phyloP scores from a whole-genome alignment of 352 stramenopile species.

The Pythium utonaiense region DNA sequence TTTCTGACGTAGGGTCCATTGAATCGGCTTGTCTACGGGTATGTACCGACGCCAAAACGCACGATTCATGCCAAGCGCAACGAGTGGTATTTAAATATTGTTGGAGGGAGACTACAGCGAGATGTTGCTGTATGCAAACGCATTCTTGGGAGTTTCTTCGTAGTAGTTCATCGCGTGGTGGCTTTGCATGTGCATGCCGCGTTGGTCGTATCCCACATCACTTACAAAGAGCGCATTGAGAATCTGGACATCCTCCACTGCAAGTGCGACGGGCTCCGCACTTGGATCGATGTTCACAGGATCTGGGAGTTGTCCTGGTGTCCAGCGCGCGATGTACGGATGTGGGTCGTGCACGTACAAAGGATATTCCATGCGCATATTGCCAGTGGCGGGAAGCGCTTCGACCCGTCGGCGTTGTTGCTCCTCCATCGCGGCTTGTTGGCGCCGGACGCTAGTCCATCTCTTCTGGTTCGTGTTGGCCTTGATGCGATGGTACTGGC shows the following conservation, averaged over 20 bases:
- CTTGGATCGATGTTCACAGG: not conserved
- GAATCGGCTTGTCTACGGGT: too few species aligned
- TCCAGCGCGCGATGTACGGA: not conserved
- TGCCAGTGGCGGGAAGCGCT: not conserved
- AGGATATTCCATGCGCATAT: not conserved
- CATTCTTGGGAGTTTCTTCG: not conserved
- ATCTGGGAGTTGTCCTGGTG: constrained; percentile 1
- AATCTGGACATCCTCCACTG: constrained; percentile 7
- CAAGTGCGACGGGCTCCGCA: not conserved
- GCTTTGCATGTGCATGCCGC: not conserved
- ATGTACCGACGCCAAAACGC: too few species aligned
- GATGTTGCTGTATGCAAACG: not conserved
- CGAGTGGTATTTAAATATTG: not conserved
- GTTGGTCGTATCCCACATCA: constrained; percentile 1
- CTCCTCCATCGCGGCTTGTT: constrained; percentile 4
- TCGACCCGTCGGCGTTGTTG: not conserved
- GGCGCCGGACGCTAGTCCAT: constrained; percentile 6
- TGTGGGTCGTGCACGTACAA: not conserved
- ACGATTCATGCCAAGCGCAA: too few species aligned
- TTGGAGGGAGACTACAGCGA: not conserved
- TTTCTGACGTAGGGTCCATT: too few species aligned
- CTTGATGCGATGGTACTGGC: constrained; percentile 12
- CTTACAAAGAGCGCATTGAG: constrained; percentile 7
- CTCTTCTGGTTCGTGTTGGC: constrained; percentile 19
- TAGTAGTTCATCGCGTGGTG: not conserved